Evolutionary conservation across 2,329 filamentous ascomycete species (phyloP), one percentile per base, ranked within the genome.

Genomic region (Aspergillus fumigatiaffinis): DNA sequence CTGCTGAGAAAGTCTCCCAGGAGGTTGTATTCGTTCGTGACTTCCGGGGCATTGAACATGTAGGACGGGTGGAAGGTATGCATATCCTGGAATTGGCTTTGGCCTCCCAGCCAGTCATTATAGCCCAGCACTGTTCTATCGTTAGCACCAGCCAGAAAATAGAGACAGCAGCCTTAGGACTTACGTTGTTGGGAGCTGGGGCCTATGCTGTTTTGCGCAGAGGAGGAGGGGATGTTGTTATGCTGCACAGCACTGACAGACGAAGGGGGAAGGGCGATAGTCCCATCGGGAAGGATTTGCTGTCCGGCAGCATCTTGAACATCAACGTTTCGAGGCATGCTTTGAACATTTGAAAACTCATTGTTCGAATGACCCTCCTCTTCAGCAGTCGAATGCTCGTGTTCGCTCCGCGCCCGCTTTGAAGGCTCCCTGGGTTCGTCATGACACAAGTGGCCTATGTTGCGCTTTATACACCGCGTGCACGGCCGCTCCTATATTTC

Each of bases 371-470:
- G 69, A 57, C 62, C 83, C 63, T 85, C 82, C 71, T 89, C 86
- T 67, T 89, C 86, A 56, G 82, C 80, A 47, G 79, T 77, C 53
- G 84, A 80, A 59, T 81, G 77, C 60, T 80, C 82, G 62, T 80
- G 79, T 65, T 85, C 80, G 71, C 80, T 83, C 78, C 93, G 96
- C 67, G 84, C 78, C 77, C 92, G 93, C 77, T 94, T 96, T 59
- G 88, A 85, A 65, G 87, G 81, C 71, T 99, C 93, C 75, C 93
- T 88, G 66, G 92, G 93, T 77, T 97, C 94, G 77, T 99, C 94
- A 79, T 97, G 94, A 77, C 94, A 99, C 65, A 99, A 84, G 77
- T 99, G 94, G 69, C 93, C 94, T 75, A 99, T 99, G 79, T 96
- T 96, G 71, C 94, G 88, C 80, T 97, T 99, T 78, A 97, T 91